phyloP scores from a whole-genome alignment of 2,329 filamentous ascomycete species.

The Neonectria neomacrospora region DNA sequence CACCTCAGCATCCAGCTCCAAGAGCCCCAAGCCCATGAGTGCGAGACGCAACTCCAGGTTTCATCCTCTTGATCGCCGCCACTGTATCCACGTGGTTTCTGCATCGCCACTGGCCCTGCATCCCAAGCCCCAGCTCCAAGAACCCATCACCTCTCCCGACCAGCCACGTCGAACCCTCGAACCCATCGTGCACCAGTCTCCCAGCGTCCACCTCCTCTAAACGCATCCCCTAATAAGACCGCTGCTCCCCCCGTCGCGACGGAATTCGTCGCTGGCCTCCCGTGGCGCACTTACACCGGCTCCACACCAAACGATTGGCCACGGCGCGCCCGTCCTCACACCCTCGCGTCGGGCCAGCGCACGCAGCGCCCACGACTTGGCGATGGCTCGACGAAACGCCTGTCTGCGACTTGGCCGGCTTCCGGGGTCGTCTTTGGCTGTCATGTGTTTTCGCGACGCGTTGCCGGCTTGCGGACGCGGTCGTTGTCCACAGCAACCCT shows the following conservation, averaged over 20 bases:
- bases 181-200: not conserved
- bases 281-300: conserved; percentile 5
- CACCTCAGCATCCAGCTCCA: not conserved
- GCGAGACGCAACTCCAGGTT: conserved; percentile 1
- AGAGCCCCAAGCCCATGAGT: not conserved
- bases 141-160: conserved; percentile 15
- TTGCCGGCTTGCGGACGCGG: conserved; percentile 9
- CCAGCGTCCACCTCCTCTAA: not conserved
- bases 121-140: conserved; percentile 5
- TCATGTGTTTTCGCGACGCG: conserved; percentile 43
- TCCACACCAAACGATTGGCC: conserved; percentile 27
- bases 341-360: conserved; percentile 18
- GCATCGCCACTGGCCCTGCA: not conserved
- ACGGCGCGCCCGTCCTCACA: conserved; percentile 20
- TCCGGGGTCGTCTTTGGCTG: conserved; percentile 9
- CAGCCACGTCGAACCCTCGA: conserved; percentile 12
- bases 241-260: not conserved
- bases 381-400: conserved; percentile 23
- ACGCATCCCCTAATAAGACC: not conserved
- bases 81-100: not conserved
- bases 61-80: not conserved
- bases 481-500: conserved; percentile 28
- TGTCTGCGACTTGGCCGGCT: conserved; percentile 17
- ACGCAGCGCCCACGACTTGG: conserved; percentile 15
- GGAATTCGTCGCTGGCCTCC: not conserved